Base-by-base conservation (phyloP, 2,329 filamentous ascomycete genomes). In the Pezicula neosporulosa region DNA sequence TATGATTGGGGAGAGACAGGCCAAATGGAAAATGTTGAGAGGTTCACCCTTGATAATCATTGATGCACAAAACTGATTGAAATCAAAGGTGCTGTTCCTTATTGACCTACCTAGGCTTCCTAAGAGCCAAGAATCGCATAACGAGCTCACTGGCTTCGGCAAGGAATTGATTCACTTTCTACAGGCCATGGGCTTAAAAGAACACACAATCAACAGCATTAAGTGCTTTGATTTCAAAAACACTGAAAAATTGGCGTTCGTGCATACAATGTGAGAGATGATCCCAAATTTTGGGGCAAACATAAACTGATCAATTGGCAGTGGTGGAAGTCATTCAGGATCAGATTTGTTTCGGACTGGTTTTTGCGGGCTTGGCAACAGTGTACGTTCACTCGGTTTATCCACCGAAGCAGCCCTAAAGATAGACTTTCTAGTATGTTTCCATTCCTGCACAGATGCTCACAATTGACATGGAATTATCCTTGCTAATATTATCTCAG, bases 191-290 rank as follows among this genome's bases (percentile, higher is more conserved):
- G 80, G 78, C 0, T 66, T 95, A 8, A 77, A 85, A 3, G 73
- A 80, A 10, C 78, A 77, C n/a, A 76, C 95, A 43, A 69, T 87
- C 30, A 68, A 75, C 3, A 91, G 88, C 44, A 70, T 97, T 4
- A 69, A 78, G n/a, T 83, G 81, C 35, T 96, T 93, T 67, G 90
- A 97, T 68, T 96, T 95, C 64, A 77, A 79, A 2, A 76, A 80
- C 54, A 95, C 92, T 0, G 68, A 70, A n/a, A 72, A 80, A 36
- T 78, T 93, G 58, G 86, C 82, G 1, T 96, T 97, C 30, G 30
- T 33, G 30, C 30, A 33, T 64, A 86, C 86, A 9, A 87, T 93
- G 85, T 89, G 69, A 68, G 84, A 6, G 33, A 47, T 38, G 10
- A 7, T n/a, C 18, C n/a, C 47, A 12, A 43, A 47, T 12, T n/a